Conservation (phyloP, 805 yeast species). For the Candida multigemmis region DNA sequence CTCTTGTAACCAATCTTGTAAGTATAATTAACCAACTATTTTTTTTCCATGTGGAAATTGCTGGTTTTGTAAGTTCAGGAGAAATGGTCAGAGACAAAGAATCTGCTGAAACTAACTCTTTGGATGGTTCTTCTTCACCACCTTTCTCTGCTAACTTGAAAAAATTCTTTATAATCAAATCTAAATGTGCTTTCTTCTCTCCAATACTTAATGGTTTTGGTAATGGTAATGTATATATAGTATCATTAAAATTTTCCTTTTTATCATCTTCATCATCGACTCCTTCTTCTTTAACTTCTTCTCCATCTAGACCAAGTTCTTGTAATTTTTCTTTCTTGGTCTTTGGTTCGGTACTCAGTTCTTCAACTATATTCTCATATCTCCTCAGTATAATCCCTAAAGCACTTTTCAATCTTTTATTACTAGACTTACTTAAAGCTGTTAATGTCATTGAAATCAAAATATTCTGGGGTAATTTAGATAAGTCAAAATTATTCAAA, state of each 20-base stretch:
- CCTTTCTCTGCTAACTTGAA: conserved; percentile 36
- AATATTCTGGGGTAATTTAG: conserved; percentile 55
- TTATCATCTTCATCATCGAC: conserved; percentile 23
- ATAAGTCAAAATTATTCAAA: conserved; percentile 59
- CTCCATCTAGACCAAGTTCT: not conserved
- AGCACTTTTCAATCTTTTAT: conserved; percentile 50
- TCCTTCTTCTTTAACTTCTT: conserved; percentile 10
- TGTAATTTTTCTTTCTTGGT: conserved; percentile 4
- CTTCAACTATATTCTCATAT: too few species aligned
- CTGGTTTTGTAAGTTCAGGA: conserved; percentile 55
- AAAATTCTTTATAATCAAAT: conserved; percentile 50
- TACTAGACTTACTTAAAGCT: conserved; percentile 51
- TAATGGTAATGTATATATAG: conserved; percentile 44
- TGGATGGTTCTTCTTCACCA: conserved; percentile 6
- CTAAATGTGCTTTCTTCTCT: conserved; percentile 50
- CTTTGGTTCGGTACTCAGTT: too few species aligned
- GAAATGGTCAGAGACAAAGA: too few species aligned
- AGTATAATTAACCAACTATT: conserved; percentile 73
- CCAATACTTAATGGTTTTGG: conserved; percentile 45
- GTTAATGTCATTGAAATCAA: conserved; percentile 57
- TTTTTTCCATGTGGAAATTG: conserved; percentile 42
- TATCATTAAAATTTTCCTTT: conserved; percentile 27
- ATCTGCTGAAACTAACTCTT: conserved; percentile 16
- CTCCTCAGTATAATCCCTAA: conserved; percentile 63
- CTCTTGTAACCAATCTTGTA: conserved; percentile 77